A percentile compares a stretch with the other conserved stretches of the same genome.
These are phyloP conservation scores for Tausonia pullulans DNA, from an alignment of 1,284 basidiomycete species.

Conservation along the genomic window DNA sequence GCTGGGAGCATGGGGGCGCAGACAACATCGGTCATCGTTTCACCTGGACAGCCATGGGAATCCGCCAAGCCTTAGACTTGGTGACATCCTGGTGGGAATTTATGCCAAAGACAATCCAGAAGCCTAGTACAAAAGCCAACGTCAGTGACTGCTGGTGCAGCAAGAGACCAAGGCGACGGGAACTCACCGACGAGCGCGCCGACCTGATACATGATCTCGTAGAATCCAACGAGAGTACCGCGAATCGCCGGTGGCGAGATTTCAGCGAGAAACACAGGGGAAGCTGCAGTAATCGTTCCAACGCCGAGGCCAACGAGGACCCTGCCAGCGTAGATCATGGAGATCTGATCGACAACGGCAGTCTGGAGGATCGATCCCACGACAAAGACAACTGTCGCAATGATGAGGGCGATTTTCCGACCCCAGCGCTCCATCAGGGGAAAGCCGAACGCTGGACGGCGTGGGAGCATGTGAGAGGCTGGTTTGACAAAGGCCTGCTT, in stretches of 20 bases:
- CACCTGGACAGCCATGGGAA: constrained; percentile 38
- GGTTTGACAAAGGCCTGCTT: not conserved
- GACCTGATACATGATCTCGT: constrained; percentile 39
- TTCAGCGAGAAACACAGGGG: constrained; percentile 37
- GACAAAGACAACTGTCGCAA: constrained; percentile 30
- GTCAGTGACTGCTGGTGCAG: constrained; percentile 23
- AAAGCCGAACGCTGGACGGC: constrained; percentile 11
- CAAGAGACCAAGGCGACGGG: not conserved
- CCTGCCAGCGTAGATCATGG: constrained; percentile 30
- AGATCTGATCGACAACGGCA: constrained; percentile 23
- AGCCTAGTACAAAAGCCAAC: constrained; percentile 13
- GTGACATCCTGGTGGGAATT: constrained; percentile 28
- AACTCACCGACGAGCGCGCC: constrained; percentile 29
- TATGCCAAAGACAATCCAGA: constrained; percentile 43
- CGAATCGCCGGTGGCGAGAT: constrained; percentile 38
- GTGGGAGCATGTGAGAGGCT: not conserved
- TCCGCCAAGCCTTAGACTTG: constrained; percentile 39
- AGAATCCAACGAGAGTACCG: constrained; percentile 41
- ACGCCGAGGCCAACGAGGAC: constrained; percentile 28
- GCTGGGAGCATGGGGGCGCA: too few relatives aligned
- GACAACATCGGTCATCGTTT: too few relatives aligned
- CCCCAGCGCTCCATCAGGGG: constrained; percentile 28
- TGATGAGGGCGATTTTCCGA: constrained; percentile 22
- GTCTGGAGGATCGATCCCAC: constrained; percentile 32
- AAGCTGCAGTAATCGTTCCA: constrained; percentile 26